Evolutionary conservation across 768 basidiomycete species (phyloP).

Genomic region (Pleurotus giganteus): DNA sequence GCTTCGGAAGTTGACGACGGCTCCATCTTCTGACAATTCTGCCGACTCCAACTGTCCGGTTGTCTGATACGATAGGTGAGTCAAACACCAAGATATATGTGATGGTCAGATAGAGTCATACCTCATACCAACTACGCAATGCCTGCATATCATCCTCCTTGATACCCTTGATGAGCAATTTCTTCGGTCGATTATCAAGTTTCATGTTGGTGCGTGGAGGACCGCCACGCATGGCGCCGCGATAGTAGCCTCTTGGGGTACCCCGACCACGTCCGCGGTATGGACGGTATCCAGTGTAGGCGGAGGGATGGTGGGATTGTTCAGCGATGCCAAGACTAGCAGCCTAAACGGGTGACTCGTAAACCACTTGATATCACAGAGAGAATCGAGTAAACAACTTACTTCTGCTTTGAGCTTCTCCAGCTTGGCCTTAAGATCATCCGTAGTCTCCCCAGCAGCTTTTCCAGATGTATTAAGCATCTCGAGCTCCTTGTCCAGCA

Average conservation of each 20-base stretch:
- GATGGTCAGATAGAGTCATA: slow-evolving; percentile 24
- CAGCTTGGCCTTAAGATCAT: slow-evolving; percentile 71
- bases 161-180: slow-evolving; percentile 71
- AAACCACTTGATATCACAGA: not conserved
- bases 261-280: slow-evolving; percentile 71
- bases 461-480: slow-evolving; percentile 44
- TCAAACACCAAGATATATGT: not conserved
- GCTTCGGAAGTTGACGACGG: slow-evolving; percentile 69
- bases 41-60: slow-evolving; percentile 70
- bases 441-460: slow-evolving; percentile 51
- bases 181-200: slow-evolving; percentile 86
- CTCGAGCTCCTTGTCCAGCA: slow-evolving; percentile 84
- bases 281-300: slow-evolving; percentile 53
- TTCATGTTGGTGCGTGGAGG: slow-evolving; percentile 75
- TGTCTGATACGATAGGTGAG: slow-evolving; percentile 39
- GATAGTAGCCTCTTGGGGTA: slow-evolving; percentile 52
- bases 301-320: slow-evolving; percentile 29
- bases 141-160: slow-evolving; percentile 49
- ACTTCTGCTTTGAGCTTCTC: slow-evolving; percentile 82
- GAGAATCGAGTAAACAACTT: slow-evolving; percentile 19
- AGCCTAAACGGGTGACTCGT: slow-evolving; percentile 42
- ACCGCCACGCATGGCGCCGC: slow-evolving; percentile 64
- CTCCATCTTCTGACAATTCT: slow-evolving; percentile 48
- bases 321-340: slow-evolving; percentile 72
- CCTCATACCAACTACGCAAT: slow-evolving; percentile 84